A percentile compares a stretch with the other conserved stretches of the same genome.
phyloP scores from a whole-genome alignment of 192 early-diverging fungal species.

The Rhizophagus clarus region DNA sequence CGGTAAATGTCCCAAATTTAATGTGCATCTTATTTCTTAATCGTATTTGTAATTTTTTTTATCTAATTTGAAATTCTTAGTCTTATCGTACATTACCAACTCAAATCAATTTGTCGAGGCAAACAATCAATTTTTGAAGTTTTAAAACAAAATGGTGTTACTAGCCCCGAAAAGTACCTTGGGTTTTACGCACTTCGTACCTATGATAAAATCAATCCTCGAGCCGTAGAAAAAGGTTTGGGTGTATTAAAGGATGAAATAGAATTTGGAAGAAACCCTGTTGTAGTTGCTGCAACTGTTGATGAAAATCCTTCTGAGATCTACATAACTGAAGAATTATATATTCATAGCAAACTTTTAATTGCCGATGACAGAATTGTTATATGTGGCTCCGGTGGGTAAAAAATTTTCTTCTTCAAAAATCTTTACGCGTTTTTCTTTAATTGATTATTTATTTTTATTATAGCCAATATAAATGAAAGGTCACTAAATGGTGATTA shows the following conservation, averaged over 20 bases:
- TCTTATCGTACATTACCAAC: slow-evolving; percentile 83
- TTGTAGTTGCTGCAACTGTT: background rate
- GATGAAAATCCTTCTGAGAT: slow-evolving; percentile 4
- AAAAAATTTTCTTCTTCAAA: background rate
- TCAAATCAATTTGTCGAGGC: slow-evolving; percentile 76
- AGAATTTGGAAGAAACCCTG: background rate
- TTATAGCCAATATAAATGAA: slow-evolving; percentile 79
- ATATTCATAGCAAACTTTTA: slow-evolving; percentile 88
- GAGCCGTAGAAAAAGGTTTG: slow-evolving; percentile 23
- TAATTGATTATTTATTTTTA: background rate
- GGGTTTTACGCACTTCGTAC: slow-evolving; percentile 79
- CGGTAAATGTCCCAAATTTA: slow-evolving; percentile 41
- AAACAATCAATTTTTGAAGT: slow-evolving; percentile 68
- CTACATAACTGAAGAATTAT: slow-evolving; percentile 80
- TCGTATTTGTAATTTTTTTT: too few relatives aligned
- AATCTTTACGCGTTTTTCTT: background rate
- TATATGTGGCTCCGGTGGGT: slow-evolving; percentile 73
- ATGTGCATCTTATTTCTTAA: background rate
- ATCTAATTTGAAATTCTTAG: slow-evolving; percentile 16
- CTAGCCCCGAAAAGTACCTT: slow-evolving; percentile 64
- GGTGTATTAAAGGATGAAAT: background rate
- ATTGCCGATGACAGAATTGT: slow-evolving; percentile 84
- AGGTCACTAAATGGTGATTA: slow-evolving; percentile 83
- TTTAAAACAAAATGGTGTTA: slow-evolving; percentile 61
- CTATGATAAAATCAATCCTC: slow-evolving; percentile 70